Percentiles rank a stretch among this genome's conserved stretches.
Conservation (phyloP, 2,329 filamentous ascomycete genomes). For the Trichothecium sympodiale region DNA sequence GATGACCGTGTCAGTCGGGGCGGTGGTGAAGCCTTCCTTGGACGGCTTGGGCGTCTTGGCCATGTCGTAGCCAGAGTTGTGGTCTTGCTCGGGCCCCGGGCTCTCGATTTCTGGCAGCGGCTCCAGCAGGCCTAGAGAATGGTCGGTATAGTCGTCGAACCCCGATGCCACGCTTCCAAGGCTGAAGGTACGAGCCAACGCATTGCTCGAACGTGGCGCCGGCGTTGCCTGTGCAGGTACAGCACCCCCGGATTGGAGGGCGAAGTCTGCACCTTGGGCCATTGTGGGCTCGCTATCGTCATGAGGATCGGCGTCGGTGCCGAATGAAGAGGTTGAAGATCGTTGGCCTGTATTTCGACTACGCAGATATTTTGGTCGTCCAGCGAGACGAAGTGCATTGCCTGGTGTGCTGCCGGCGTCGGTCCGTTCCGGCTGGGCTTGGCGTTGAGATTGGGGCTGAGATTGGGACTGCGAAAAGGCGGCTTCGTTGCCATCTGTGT, state of each 20-base stretch:
- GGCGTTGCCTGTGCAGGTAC: conserved; percentile 43
- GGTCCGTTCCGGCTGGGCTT: conserved; percentile 16
- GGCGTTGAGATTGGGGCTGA: conserved; percentile 17
- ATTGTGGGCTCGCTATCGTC: conserved; percentile 63
- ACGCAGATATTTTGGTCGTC: conserved; percentile 46
- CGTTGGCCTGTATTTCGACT: conserved; percentile 47
- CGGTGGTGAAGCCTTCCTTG: conserved; percentile 39
- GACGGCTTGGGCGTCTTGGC: conserved; percentile 61
- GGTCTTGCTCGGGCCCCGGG: conserved; percentile 20
- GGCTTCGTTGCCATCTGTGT: conserved; percentile 11
- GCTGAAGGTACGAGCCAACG: conserved; percentile 67
- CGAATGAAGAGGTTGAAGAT: conserved; percentile 49
- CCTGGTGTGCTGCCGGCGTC: conserved; percentile 38
- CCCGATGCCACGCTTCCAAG: conserved; percentile 77
- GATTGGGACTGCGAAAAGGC: conserved; percentile 21
- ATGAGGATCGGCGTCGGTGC: conserved; percentile 39
- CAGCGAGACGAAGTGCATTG: conserved; percentile 26
- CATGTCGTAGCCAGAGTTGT: conserved; percentile 21
- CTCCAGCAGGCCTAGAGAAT: conserved; percentile 33
- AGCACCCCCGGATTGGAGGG: conserved; percentile 71
- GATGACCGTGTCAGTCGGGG: conserved; percentile 79
- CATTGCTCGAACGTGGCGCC: conserved; percentile 30
- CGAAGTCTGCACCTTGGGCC: conserved; percentile 60
- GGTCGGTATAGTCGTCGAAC: conserved; percentile 43
- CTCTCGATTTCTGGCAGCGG: conserved; percentile 38